Evolutionary conservation across 306 rosid genomes (phyloP), one percentile per base, ranked within the genome.

Genomic region (Begonia peltatifolia): DNA sequence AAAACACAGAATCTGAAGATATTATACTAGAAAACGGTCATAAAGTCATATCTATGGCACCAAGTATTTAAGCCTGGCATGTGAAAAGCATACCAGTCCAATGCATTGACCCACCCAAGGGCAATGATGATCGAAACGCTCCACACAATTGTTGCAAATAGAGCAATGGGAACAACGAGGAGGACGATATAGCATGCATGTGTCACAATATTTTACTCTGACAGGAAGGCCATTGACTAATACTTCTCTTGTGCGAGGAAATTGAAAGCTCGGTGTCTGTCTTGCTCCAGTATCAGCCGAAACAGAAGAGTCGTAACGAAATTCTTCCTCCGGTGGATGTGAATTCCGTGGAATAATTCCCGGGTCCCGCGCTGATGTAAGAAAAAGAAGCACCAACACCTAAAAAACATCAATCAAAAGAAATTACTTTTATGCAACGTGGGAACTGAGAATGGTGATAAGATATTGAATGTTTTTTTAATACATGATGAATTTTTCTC

Each of bases 21-120:
- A 20, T 20, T 20, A 20, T 3, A 20, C 3, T 20, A 3, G 23
- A 20, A 20, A 20, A 20, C 23, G 23, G 23, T 20, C 23, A 20
- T 20, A 20, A 2, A 20, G 23, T 20, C 23, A 20, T 20, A 20
- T 20, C 23, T 20, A 20, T 1, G 23, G 23, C 23, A 20, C 23
- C 23, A 20, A 20, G 23, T 20, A 20, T 20, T 1, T 20, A 20
- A 20, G 23, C 23, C 23, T 46, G 9, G 11, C 9, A 23, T 46
- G 63, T 35, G 12, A 10, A 47, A 54, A 66, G 55, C 81, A 47
- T 82, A 88, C 97, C 87, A 84, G 82, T 58, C 97, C 97, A 68
- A 88, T 77, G 84, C 97, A 88, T 58, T 88, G 97, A 55, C 97
- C 97, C 63, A 88, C 94, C 97, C 97, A 88, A 59, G 96, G 96